Conservation (phyloP, 1,284 basidiomycete species). For the Moesziomyces aphidis region DNA sequence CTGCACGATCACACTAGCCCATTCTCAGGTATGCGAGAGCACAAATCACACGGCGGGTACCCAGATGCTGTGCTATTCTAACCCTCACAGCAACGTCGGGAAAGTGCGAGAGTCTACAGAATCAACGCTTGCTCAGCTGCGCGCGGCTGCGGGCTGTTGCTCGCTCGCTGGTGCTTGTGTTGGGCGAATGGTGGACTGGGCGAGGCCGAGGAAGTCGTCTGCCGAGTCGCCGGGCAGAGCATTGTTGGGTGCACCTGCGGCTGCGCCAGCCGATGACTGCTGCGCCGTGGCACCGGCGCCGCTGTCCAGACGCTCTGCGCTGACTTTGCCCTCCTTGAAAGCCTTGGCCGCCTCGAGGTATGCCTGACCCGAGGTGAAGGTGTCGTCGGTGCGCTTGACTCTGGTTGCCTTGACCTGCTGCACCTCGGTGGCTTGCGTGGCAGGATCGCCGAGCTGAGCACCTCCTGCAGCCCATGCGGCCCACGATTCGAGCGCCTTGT, state of each 20-base stretch:
- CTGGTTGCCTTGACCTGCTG: constrained; percentile 37
- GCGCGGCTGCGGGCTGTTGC: constrained; percentile 1
- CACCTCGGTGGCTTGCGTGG: constrained; percentile 16
- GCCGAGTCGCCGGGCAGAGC: constrained; percentile 5
- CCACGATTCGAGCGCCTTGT: constrained; percentile 55
- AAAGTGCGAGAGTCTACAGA: too few relatives aligned
- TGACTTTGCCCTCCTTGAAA: constrained; percentile 34
- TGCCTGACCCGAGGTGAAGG: constrained; percentile 43
- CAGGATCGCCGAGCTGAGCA: constrained; percentile 8
- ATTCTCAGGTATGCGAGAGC: too few relatives aligned
- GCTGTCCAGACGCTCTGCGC: constrained; percentile 14
- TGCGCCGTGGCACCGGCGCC: constrained; percentile 1
- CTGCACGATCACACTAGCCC: too few relatives aligned
- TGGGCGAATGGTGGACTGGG: constrained; percentile 24
- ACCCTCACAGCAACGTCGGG: too few relatives aligned
- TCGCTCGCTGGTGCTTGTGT: constrained; percentile 8
- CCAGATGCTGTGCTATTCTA: too few relatives aligned
- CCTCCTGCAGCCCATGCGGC: constrained; percentile 46
- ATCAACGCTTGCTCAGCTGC: background rate
- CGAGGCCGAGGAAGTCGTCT: constrained; percentile 41
- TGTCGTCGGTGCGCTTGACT: constrained; percentile 44
- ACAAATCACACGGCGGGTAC: too few relatives aligned
- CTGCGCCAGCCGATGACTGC: background rate
- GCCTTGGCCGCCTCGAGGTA: constrained; percentile 53
- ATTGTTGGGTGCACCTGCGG: background rate